Evolutionary conservation across 1,284 basidiomycete genomes (phyloP), one percentile per base, ranked within the genome.

Genomic region (Irpex sp.): DNA sequence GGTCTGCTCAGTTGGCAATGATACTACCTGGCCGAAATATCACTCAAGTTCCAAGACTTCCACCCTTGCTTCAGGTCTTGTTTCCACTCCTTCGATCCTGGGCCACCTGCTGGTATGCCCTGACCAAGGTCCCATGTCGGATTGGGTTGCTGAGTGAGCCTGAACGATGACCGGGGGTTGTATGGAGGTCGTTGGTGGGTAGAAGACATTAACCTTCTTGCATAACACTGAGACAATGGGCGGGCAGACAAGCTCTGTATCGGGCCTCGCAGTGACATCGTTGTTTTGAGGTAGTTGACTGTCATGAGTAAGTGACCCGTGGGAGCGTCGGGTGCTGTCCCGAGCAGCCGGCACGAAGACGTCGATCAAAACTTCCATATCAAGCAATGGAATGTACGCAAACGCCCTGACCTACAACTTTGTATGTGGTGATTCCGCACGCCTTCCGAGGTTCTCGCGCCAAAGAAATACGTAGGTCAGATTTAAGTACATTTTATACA

Each of bases 51-150:
- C 75, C 86, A 82, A 37, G 78, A 77, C 71, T 77, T 80, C 72
- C 81, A 82, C 17, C 74, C 75, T 34, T 71, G 70, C 40, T 75
- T 67, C 54, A 74, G 72, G 40, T 74, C 75, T 59, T 70, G 70
- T 64, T 72, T 72, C 76, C 77, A 77, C 54, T 73, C 69, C 59
- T 72, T 71, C 49, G 74, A 72, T 65, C 48, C 69, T 70, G 48
- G 74, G 47, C 54, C 56, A 5, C 51, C 56, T 11, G 76, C 73
- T 11, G 74, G 59, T 21, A 82, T 70, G 2, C 86, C 86, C 62
- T 83, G 77, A 7, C 87, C 87, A 51, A 81, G 73, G 55, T 78
- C 77, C 85, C 86, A 91, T 7, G 71, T 70, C 11, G 85, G 83
- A 67, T 80, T 73, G 0, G 86, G 85, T 13, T 82, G 72, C 64